Base-by-base conservation (phyloP, 805 yeast genomes). In the Scheffersomyces ergatensis region DNA sequence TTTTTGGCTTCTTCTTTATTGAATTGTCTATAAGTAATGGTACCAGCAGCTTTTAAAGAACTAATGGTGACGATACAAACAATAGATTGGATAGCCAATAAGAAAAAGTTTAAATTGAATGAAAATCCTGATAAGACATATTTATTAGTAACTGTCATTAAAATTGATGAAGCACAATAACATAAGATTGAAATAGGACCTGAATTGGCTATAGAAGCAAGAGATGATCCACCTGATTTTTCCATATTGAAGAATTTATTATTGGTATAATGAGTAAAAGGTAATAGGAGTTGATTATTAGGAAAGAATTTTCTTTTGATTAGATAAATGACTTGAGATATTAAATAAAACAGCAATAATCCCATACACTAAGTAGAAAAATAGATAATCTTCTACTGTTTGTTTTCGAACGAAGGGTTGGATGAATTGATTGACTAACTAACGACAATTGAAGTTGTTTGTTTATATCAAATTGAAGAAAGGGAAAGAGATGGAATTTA, bases 111-210 rank as follows among this genome's bases (percentile, higher is more conserved):
- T 78, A 93, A 78, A 62, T 83, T 76, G 62, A 85, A 80, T 21
- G 76, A 69, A 51, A 73, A 75, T 21, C 85, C 89, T 18, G 86
- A 78, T 44, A 93, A 85, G 44, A 93, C 98, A 60, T 83, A 92
- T 70, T 93, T 93, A 77, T 93, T 93, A 45, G 98, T 90, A 47
- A 90, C 89, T 23, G 99, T 93, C 99, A 93, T 93, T 62, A 93
- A 71, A 52, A 93, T 93, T 18, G 99, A 93, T 17, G 99, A 87
- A 40, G 77, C 74, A 76, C 99, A 93, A 80, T 93, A 93, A 27
- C 85, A 77, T 44, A 83, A 59, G 54, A 87, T 86, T 37, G 95
- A 85, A 43, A 85, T 57, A 9, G 83, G 83, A 7, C 80, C 83
- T 12, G 80, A 74, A 59, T 78, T 78, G 45, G 74, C 76, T 30